Percentiles rank a stretch among this genome's conserved stretches.
phyloP scores from a whole-genome alignment of 257 asterid species.

The Fraxinus anomala region DNA sequence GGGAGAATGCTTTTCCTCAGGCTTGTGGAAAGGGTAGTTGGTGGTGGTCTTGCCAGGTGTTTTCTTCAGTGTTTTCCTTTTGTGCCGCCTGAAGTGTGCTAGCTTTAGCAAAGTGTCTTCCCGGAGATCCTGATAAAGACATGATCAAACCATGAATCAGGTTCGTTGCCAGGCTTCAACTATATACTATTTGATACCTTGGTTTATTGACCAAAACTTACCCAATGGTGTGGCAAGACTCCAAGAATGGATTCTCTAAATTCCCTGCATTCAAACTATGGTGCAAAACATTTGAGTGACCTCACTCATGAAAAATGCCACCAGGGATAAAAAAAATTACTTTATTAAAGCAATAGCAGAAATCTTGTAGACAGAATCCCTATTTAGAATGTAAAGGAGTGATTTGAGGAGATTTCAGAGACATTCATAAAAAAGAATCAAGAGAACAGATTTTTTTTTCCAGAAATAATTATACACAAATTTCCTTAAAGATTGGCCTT shows the following conservation, averaged over 20 bases:
- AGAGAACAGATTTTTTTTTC: not conserved
- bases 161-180: slow-evolving; percentile 17
- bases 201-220: slow-evolving; percentile 40
- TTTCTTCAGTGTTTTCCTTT: slow-evolving; percentile 82
- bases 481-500: not conserved
- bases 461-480: not conserved
- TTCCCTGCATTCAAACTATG: slow-evolving; percentile 94
- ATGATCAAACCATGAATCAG: slow-evolving; percentile 25
- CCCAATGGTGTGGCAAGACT: slow-evolving; percentile 98
- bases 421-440: slow-evolving; percentile 1
- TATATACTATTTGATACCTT: slow-evolving; percentile 17
- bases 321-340: not conserved
- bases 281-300: slow-evolving; percentile 39
- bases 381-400: not conserved
- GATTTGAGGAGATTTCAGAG: slow-evolving; percentile 5
- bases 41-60: slow-evolving; percentile 64
- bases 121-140: slow-evolving; percentile 76
- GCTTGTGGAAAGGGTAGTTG: slow-evolving; percentile 76
- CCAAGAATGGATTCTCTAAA: slow-evolving; percentile 96
- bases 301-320: slow-evolving; percentile 2
- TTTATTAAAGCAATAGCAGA: not conserved
- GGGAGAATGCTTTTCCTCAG: slow-evolving; percentile 83
- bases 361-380: slow-evolving; percentile 16
- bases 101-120: slow-evolving; percentile 83
- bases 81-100: slow-evolving; percentile 88